Evolutionary conservation across 1,139 yeast species (phyloP), one percentile per base, ranked within the genome.

Genomic region (Hyphopichia wangnamkhiaoensis): DNA sequence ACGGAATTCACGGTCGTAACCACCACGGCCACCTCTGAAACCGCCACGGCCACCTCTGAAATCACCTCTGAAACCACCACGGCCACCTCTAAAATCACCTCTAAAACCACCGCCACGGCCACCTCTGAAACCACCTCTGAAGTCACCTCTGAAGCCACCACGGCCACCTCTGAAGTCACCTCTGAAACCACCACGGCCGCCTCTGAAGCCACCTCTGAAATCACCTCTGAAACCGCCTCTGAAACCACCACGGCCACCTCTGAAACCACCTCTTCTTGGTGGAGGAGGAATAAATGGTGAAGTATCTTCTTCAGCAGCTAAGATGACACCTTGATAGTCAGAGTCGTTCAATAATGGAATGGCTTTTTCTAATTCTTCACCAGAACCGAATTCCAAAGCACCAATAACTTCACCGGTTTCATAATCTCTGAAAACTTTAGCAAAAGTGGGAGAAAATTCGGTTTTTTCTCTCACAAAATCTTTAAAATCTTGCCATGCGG

Each of bases 401-500:
- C 93, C 86, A 45, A 82, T 72, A 55, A 84, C 82, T 57, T 82
- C 86, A 53, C 82, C 82, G 43, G 65, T 50, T 37, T 71, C 77
- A 50, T 67, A 68, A 54, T 80, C 82, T 58, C 80, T 76, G 66
- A 74, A 78, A 42, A 84, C 88, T 64, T 83, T 81, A 52, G 87
- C 86, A 62, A 82, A 85, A 35, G 82, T 78, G 42, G 90, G 86
- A 46, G 80, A 77, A 52, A 75, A 64, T 49, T 76, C 79, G 53
- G 80, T 74, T 56, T 80, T 80, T 48, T 84, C 91, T 61, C 88
- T 72, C 48, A 84, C 85, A 55, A 82, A 80, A 65, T 85, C 94
- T 65, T 85, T 85, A 58, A 85, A 76, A 58, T 84, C 91, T 73
- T 85, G 93, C 94, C 94, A 85, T 39, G 89, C 83, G 41, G 87